Evolutionary conservation across 169 alveolate genomes (phyloP), one percentile per base, ranked within the genome.

Genomic region (Eimeria acervulina): DNA sequence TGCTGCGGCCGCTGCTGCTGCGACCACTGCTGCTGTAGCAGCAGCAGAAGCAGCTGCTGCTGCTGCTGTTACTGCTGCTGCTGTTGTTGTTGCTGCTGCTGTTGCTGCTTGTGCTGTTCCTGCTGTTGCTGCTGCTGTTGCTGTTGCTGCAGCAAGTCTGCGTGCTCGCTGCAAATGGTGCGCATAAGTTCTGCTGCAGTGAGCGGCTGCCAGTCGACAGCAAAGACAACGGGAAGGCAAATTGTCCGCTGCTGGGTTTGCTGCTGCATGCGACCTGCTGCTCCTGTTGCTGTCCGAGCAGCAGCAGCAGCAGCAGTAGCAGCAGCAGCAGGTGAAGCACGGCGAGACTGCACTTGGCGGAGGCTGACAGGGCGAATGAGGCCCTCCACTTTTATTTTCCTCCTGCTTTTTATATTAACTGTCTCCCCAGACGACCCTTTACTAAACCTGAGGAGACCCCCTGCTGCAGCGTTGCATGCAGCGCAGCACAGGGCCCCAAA

Each of bases 391-490:
- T 13, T 40, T 0, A 78, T 78, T 78, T 40, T 40, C 21, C 44
- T 78, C 44, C 63, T 36, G 68, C 28, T 7, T n/a, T 26, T 15
- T n/a, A 23, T 76, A 19, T 33, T 76, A 44, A 70, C 12, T 28
- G 26, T 36, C 81, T 31, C 81, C 47, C 59, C 59, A 1, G 7
- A 10, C 15, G 7, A 17, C 2, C 59, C 59, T 51, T 51, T 51
- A 51, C 15, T 51, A 51, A 51, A 51, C 80, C 80, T 68, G 80
- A 72, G 89, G 63, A 78, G 38, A 40, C 89, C 40, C 21, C 21
- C 52, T 7, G 89, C 84, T 33, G 84, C 84, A 15, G 84, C 66
- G 68, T 78, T 78, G 89, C 89, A 78, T 78, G 89, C 89, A 47
- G 47, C 38, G 63, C 89, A 78, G 89, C 89, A 42, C 31, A 78